phyloP scores from a whole-genome alignment of 805 yeast species.

The Pichia sporocuriosa region DNA sequence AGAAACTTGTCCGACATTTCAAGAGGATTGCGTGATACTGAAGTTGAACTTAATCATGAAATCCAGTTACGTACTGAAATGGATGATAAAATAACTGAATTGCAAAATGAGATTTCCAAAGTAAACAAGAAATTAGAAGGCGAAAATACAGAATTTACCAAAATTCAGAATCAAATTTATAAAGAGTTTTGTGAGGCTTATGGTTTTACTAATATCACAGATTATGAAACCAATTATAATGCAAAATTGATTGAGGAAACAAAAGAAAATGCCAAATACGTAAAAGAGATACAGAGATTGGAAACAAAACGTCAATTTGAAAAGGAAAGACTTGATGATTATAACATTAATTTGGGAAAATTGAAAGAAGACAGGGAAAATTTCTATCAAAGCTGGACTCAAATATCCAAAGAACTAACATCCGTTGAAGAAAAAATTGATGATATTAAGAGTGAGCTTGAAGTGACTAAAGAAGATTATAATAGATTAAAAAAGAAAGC shows the following conservation, averaged over 20 bases:
- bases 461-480: slow-evolving; percentile 32
- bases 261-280: slow-evolving; percentile 53
- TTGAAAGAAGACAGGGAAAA: slow-evolving; percentile 34
- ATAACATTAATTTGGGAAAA: slow-evolving; percentile 38
- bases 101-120: slow-evolving; percentile 18
- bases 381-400: slow-evolving; percentile 30
- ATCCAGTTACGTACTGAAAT: slow-evolving; percentile 18
- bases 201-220: slow-evolving; percentile 50
- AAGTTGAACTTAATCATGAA: slow-evolving; percentile 48
- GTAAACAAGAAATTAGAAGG: slow-evolving; percentile 25
- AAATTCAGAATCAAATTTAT: slow-evolving; percentile 42
- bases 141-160: slow-evolving; percentile 14
- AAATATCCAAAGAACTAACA: slow-evolving; percentile 30
- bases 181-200: slow-evolving; percentile 46
- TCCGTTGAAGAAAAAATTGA: slow-evolving; percentile 30
- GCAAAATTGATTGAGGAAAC: slow-evolving; percentile 46
- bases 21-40: slow-evolving; percentile 26
- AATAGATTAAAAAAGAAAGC: slow-evolving; percentile 14
- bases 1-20: slow-evolving; percentile 22
- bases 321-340: slow-evolving; percentile 48
- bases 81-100: slow-evolving; percentile 12
- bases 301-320: slow-evolving; percentile 62
- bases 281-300: slow-evolving; percentile 54
- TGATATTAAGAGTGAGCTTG: slow-evolving; percentile 35
- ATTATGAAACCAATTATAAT: slow-evolving; percentile 68